Conservation (phyloP, 129 eudicot genomes). For the Rutidosis leptorrhynchoides region DNA sequence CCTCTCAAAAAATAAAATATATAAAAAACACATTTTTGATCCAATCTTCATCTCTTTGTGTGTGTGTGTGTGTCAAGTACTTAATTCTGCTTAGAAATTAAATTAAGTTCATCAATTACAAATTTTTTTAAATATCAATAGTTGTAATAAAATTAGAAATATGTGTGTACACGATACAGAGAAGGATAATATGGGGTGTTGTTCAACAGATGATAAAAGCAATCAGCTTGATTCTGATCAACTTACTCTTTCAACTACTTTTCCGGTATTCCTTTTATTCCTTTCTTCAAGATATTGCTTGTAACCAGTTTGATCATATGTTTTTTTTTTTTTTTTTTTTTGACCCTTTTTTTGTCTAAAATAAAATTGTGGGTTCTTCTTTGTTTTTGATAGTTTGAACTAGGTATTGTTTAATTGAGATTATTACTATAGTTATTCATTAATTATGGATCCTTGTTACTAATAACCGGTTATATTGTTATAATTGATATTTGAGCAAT, state of each 20-base stretch:
- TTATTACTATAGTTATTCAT: not conserved
- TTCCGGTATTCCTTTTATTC: conserved; percentile 43
- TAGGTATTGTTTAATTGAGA: conserved; percentile 19
- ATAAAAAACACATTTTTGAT: conserved; percentile 2
- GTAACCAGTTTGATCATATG: conserved; percentile 3
- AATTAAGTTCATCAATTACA: conserved; percentile 7
- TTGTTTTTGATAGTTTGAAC: conserved; percentile 9
- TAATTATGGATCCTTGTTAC: not conserved
- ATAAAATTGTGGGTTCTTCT: conserved; percentile 2
- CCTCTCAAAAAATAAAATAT: not conserved
- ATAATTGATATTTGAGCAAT: no score
- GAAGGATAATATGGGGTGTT: conserved; percentile 21
- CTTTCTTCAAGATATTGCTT: conserved; percentile 20
- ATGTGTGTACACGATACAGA: conserved; percentile 24
- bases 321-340: not conserved
- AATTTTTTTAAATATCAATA: not conserved
- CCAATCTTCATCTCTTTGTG: conserved; percentile 20
- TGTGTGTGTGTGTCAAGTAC: conserved; percentile 2
- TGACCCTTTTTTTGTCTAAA: not conserved
- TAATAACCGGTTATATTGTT: no score
- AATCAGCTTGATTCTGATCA: conserved; percentile 31
- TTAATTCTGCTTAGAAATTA: conserved; percentile 9
- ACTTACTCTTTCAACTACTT: conserved; percentile 37
- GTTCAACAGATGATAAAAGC: conserved; percentile 16
- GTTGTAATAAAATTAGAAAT: not conserved